phyloP scores from a whole-genome alignment of 805 yeast species.

The Wickerhamomyces rabaulensis region DNA sequence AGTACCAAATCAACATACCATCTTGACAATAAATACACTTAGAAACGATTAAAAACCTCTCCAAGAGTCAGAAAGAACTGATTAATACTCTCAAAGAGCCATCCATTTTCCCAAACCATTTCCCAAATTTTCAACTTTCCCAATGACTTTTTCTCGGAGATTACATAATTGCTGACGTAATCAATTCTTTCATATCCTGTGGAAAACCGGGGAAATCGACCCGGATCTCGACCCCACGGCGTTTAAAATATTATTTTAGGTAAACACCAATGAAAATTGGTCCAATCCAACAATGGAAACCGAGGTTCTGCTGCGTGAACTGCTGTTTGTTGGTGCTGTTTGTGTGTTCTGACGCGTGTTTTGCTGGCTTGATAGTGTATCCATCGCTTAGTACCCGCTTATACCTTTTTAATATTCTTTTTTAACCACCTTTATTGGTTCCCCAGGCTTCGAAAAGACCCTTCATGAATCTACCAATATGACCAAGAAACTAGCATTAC shows the following conservation, averaged over 20 bases:
- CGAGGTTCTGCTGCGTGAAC: neutral
- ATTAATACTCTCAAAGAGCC: neutral
- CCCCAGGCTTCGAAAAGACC: too few relatives aligned
- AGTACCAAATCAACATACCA: neutral
- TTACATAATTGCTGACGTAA: neutral
- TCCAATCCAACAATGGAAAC: neutral
- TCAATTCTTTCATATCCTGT: too few relatives aligned
- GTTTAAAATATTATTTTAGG: too few relatives aligned
- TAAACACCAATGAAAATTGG: neutral
- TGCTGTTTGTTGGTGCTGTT: neutral
- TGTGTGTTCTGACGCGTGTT: too few relatives aligned
- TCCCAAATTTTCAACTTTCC: neutral
- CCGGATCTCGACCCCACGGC: neutral
- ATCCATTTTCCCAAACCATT: neutral
- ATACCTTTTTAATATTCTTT: neutral
- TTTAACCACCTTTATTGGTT: neutral
- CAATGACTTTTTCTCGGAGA: neutral
- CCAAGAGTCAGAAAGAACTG: too few relatives aligned
- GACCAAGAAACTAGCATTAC: slow-evolving; percentile 57
- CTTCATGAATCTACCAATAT: slow-evolving; percentile 25
- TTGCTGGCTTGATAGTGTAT: too few relatives aligned
- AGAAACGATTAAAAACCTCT: neutral
- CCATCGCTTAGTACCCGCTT: too few relatives aligned
- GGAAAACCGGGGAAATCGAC: too few relatives aligned
- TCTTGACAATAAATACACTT: too few relatives aligned